Conservation (phyloP, 2,329 filamentous ascomycete species). For the Alternaria ventricosa region DNA sequence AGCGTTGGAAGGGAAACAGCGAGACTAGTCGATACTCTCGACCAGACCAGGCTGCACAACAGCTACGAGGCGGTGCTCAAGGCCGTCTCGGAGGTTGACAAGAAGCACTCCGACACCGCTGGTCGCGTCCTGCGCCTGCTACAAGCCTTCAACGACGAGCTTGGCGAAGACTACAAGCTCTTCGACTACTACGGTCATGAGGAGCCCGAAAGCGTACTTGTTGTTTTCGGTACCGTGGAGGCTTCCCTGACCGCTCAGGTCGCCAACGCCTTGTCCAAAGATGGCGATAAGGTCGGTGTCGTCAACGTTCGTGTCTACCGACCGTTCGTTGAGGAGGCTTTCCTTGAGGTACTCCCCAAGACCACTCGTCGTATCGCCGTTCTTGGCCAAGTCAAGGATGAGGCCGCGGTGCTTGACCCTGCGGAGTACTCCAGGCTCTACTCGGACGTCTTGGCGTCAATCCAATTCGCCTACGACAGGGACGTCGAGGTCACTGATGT, state of each 20-base stretch:
- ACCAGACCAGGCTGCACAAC: conserved; percentile 71
- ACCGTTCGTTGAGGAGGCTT: conserved; percentile 93
- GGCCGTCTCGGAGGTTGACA: conserved; percentile 67
- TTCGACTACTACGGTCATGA: conserved; percentile 94
- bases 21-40: conserved; percentile 80
- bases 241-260: conserved; percentile 85
- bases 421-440: conserved; percentile 85
- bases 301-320: conserved; percentile 93
- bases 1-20: conserved; percentile 82
- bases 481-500: conserved; percentile 76
- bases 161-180: conserved; percentile 89
- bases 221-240: conserved; percentile 92
- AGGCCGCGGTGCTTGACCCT: conserved; percentile 74
- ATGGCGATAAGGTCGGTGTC: conserved; percentile 81
- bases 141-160: conserved; percentile 81
- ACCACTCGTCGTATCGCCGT: conserved; percentile 80
- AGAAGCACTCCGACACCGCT: conserved; percentile 73
- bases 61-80: conserved; percentile 72
- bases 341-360: conserved; percentile 79
- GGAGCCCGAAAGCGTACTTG: conserved; percentile 79
- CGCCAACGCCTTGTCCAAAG: conserved; percentile 71
- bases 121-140: conserved; percentile 75
- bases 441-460: conserved; percentile 85
- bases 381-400: conserved; percentile 83
- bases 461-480: conserved; percentile 70